Conservation (phyloP, 768 basidiomycete species). For the Leccinum incarnatum region DNA sequence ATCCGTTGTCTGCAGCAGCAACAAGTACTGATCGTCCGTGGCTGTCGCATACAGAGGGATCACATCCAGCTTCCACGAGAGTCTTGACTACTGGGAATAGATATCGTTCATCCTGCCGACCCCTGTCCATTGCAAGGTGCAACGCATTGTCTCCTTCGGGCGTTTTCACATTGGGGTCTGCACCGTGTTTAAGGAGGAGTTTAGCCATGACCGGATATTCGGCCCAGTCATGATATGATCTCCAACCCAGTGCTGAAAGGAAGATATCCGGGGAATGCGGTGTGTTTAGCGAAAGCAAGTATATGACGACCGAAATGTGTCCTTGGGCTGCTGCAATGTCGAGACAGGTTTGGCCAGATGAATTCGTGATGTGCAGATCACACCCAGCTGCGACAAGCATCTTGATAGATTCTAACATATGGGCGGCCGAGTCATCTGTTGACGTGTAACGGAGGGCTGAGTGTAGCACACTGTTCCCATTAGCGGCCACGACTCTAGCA, state of each 20-base stretch:
- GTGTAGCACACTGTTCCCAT: not conserved
- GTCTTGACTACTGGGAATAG: not conserved
- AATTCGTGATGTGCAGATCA: not conserved
- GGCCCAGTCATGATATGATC: no score
- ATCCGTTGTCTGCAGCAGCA: not conserved
- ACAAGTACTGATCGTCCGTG: not conserved
- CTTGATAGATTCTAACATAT: not conserved
- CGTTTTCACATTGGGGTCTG: not conserved
- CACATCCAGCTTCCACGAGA: not conserved
- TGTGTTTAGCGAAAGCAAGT: not conserved
- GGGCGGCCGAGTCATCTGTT: not conserved
- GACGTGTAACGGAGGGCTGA: not conserved
- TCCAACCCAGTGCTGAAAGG: not conserved
- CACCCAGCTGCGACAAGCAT: not conserved
- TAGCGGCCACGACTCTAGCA: not conserved
- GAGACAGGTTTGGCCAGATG: not conserved
- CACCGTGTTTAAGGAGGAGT: not conserved
- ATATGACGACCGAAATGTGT: not conserved
- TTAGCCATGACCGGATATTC: not conserved
- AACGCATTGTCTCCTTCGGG: not conserved
- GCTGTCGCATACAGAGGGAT: not conserved
- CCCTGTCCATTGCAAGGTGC: not conserved
- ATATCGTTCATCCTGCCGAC: rapidly evolving
- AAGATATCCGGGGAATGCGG: not conserved
- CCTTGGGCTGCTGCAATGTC: not conserved